Evolutionary conservation across 352 stramenopile species (phyloP), one percentile per base, ranked within the genome.

Genomic region (Phytopythium cucurbitacearum): DNA sequence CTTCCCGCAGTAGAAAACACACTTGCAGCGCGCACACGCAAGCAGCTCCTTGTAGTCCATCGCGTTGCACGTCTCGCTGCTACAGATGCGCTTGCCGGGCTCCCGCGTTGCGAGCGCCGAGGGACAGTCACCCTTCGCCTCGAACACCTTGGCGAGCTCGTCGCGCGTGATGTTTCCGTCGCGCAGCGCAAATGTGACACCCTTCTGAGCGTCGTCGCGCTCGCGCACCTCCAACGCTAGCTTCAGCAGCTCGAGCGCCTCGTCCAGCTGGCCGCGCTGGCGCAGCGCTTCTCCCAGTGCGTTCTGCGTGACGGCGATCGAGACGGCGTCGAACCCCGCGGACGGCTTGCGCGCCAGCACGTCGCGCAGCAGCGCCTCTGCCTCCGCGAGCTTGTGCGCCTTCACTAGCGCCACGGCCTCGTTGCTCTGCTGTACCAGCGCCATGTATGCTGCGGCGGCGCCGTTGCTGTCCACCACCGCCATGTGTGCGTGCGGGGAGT

Each of bases 1-100:
- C 50, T 85, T 86, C 51, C 62, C 53, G 49, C 80, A 91, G 59
- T 91, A 91, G 48, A 81, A 86, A 9, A 88, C 71, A 54, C 75
- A 79, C 48, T 77, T 83, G 61, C 80, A 91, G 39, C 71, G 77
- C n/a, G 57, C 67, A 33, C 80, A 91, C 8, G 48, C 64, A 15
- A 73, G 57, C 11, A 91, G 56, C 33, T 76, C 69, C 39, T 60
- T 59, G 50, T 89, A 87, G 39, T 80, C 58, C 38, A 87, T 56
- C 40, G 69, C 55, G 28, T 80, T 64, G 56, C 78, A 91, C 3
- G 59, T 62, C 0, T 69, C 71, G 37, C 76, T 80, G 16, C 64
- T 56, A 37, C 80, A 91, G 48, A 86, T 77, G 57, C 75, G 76
- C 34, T 73, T 80, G 41, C 53, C 65, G 0, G 60, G 57, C 33